Evolutionary conservation across 495 filamentous ascomycete species (phyloP), one percentile per base, ranked within the genome.

Genomic region (Talaromyces liani): DNA sequence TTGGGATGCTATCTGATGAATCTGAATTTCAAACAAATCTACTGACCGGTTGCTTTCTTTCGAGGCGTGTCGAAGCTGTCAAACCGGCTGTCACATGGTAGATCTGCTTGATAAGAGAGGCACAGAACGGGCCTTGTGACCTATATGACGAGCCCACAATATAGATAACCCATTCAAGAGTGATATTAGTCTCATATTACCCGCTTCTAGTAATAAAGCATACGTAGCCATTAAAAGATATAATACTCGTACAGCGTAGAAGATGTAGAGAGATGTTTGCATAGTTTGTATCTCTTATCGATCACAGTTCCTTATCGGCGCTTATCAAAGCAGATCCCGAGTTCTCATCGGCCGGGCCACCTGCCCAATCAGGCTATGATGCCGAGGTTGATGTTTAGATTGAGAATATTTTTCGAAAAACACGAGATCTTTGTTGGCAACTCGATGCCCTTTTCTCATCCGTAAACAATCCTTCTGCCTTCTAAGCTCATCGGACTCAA

Each of bases 311-410:
- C 22, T 56, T 56, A 55, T 55, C n/a, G n/a, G n/a, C n/a, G n/a
- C 53, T 10, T 55, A 27, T 27, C 53, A 29, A 14, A 14, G 5
- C 12, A 14, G 53, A 56, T 56, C 24, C 8, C 22, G 53, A 7
- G 12, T 1, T 49, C n/a, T 16, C 4, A 56, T 56, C 29, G 53
- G 53, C 53, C 5, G 53, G 12, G 8, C 27, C 14, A 56, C 53
- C 27, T 56, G 4, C 53, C 53, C 53, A 56, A 56, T 56, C 27
- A 56, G 53, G 53, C 27, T 14, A 56, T 29, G 53, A 56, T 56
- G 53, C 53, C 53, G 45, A 56, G 53, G 53, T 56, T 56, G 53
- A 56, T 55, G 51, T 22, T 55, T 29, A 55, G 51, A 24, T 27
- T 1, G 4, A 56, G 27, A 29, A 27, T 27, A 9, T 56, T 10